A percentile compares a stretch with the other conserved stretches of the same genome.
Evolutionary conservation across 2,329 filamentous ascomycete species (phyloP).

Genomic region (Exophiala lecanii-corni): DNA sequence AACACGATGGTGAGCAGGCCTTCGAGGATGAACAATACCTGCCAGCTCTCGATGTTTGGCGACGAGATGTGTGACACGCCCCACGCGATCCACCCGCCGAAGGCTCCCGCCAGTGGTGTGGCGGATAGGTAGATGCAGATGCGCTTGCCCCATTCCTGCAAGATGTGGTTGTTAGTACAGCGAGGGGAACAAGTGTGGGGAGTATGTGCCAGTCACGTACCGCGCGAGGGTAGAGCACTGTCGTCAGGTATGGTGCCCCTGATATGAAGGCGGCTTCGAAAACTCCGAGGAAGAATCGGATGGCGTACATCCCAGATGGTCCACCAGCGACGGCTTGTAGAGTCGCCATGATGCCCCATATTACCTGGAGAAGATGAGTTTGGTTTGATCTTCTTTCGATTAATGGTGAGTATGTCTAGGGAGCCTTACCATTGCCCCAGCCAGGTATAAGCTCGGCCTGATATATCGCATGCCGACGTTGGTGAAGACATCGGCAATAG

Average conservation of each 20-base stretch:
- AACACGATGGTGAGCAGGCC: slow-evolving; percentile 33
- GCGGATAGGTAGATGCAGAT: slow-evolving; percentile 14
- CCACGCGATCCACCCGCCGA: slow-evolving; percentile 37
- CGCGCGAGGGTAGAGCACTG: too few species aligned
- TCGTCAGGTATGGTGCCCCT: too few species aligned
- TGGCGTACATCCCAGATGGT: too few species aligned
- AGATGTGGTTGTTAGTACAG: too few species aligned
- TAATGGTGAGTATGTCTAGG: neutral
- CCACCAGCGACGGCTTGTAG: too few species aligned
- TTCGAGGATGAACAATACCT: slow-evolving; percentile 37
- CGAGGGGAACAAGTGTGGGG: too few species aligned
- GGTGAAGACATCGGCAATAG: slow-evolving; percentile 12
- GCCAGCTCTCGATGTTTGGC: slow-evolving; percentile 39
- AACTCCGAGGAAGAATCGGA: too few species aligned
- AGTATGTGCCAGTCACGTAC: too few species aligned
- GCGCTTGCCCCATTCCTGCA: slow-evolving; percentile 27
- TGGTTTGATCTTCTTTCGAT: too few species aligned
- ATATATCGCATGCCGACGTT: slow-evolving; percentile 17
- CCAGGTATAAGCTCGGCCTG: slow-evolving; percentile 11
- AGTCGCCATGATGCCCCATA: too few species aligned
- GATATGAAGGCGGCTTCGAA: too few species aligned
- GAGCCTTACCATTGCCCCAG: slow-evolving; percentile 13
- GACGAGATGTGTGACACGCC: slow-evolving; percentile 45
- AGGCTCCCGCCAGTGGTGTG: slow-evolving; percentile 15
- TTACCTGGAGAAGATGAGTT: too few species aligned